Conservation (phyloP, 129 eudicot species). For the Artemisia annua region DNA sequence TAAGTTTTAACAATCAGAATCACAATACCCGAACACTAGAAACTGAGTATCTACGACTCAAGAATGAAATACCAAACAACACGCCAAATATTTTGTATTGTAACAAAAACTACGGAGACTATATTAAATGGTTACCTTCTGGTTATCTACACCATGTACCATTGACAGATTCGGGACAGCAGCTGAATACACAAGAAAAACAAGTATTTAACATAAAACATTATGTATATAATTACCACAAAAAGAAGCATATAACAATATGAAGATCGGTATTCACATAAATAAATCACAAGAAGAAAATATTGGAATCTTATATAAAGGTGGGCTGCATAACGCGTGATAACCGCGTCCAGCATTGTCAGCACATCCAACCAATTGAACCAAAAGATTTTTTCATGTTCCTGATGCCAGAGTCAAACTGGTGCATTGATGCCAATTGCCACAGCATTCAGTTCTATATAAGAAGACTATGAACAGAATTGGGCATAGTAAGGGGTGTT, state of each 20-base stretch:
- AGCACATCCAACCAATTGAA: not conserved
- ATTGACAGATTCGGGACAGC: slow-evolving; percentile 84
- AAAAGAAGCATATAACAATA: not conserved
- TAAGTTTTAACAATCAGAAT: too few species aligned
- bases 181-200: slow-evolving; percentile 50
- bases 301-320: not conserved
- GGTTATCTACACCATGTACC: slow-evolving; percentile 88
- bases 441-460: not conserved
- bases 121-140: slow-evolving; percentile 57
- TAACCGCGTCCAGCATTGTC: not conserved
- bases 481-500: too few species aligned
- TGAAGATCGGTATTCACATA: not conserved
- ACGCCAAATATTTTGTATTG: slow-evolving; percentile 12
- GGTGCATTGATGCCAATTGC: not conserved
- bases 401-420: not conserved
- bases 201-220: slow-evolving; percentile 8
- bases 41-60: too few species aligned
- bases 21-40: too few species aligned
- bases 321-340: not conserved
- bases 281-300: not conserved
- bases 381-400: not conserved
- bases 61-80: too few species aligned
- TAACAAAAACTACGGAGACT: not conserved
- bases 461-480: slow-evolving; percentile 1
- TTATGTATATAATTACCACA: not conserved